Evolutionary conservation across 2,329 filamentous ascomycete genomes (phyloP), one percentile per base, ranked within the genome.

Genomic region (Dendryphion nanum): DNA sequence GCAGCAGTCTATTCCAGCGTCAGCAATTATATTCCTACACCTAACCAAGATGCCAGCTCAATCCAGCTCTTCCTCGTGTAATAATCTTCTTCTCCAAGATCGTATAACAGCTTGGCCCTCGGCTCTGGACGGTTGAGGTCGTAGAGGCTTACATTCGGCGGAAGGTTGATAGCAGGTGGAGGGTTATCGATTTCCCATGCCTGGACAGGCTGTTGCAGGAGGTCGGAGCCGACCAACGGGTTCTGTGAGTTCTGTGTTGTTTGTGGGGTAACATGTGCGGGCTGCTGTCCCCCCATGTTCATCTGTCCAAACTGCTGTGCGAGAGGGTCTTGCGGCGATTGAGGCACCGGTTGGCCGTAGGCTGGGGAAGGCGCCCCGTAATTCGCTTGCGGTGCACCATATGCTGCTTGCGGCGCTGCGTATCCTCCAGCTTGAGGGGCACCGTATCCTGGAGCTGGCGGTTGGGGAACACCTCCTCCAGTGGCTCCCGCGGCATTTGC

Each of bases 111-210:
- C 19, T 28, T 38, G 24, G 24, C 26, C 10, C 18, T 93, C 36
- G 86, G 82, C 89, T 94, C 50, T 15, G 38, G 21, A 17, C 37
- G 48, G 31, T 60, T 79, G 55, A 79, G 73, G 39, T 5, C 18
- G 30, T 16, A n/a, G n/a, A 26, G n/a, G 10, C 87, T 74, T 75
- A 96, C 91, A 71, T 95, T 95, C 35, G 89, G 82, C 33, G 93
- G 93, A 29, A 98, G 75, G 53, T 95, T 81, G 57, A 95, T 94
- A 13, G 89, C 85, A 41, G 93, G 93, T 21, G 93, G 93, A 31
- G 90, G 88, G 44, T 90, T 56, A 7, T 97, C 91, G 48, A 98
- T 73, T 72, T 97, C 93, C 34, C 85, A 82, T 53, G 95, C 89
- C 63, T 95, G 16, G n/a, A 35, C 34, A 16, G 32, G 19, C 15